Evolutionary conservation across 768 basidiomycete genomes (phyloP).

Genomic region (Lactifluus subvellereus): DNA sequence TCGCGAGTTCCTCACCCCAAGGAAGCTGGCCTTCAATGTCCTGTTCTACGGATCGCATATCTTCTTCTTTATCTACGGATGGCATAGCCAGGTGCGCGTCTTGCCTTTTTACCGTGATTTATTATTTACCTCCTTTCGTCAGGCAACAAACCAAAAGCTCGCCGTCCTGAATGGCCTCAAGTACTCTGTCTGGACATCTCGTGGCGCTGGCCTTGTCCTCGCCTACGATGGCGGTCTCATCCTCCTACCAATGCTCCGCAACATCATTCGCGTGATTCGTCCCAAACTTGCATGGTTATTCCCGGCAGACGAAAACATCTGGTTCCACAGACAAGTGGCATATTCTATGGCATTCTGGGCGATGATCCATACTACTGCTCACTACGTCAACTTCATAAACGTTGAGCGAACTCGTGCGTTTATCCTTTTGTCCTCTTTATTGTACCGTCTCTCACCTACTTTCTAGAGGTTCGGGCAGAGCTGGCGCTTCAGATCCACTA

Average conservation of each 20-base stretch:
- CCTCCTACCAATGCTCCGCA: constrained; percentile 84
- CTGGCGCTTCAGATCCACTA: constrained; percentile 83
- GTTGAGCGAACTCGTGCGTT: constrained; percentile 79
- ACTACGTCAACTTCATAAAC: constrained; percentile 91
- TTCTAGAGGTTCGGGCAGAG: constrained; percentile 71
- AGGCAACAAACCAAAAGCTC: constrained; percentile 59
- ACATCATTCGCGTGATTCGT: constrained; percentile 77
- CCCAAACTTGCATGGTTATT: constrained; percentile 77
- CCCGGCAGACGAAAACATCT: constrained; percentile 92
- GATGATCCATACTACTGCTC: constrained; percentile 88
- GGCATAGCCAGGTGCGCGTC: constrained; percentile 67
- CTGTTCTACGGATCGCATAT: constrained; percentile 79
- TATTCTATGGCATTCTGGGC: constrained; percentile 93
- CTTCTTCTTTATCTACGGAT: constrained; percentile 76
- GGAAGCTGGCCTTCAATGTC: constrained; percentile 66
- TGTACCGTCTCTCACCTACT: neutral
- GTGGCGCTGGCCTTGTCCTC: constrained; percentile 87
- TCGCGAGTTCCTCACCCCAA: constrained; percentile 57
- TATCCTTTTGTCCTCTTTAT: neutral
- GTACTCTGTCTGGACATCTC: constrained; percentile 85
- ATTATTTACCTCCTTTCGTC: constrained; percentile 9
- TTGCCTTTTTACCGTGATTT: neutral
- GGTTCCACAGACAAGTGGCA: constrained; percentile 93
- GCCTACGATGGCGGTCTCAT: constrained; percentile 85
- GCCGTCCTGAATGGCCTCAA: constrained; percentile 71